Base-by-base conservation (phyloP, 2,329 filamentous ascomycete species). In the Monascus ruber region DNA sequence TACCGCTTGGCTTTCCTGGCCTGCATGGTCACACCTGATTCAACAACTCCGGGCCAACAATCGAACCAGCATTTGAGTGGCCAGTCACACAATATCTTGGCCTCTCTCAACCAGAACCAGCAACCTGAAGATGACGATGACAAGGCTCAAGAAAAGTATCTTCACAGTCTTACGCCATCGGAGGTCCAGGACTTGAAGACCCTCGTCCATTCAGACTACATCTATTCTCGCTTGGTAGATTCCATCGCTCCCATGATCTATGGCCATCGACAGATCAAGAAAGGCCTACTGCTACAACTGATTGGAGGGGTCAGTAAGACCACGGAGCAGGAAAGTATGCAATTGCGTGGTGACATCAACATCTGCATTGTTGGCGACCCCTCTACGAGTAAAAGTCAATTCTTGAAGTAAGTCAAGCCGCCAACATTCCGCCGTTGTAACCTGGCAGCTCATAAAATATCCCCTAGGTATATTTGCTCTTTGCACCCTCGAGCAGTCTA, bases 281-380 rank as follows among this genome's bases (percentile, higher is more conserved):
- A 98, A 64, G 91, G 91, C 26, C 71, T 98, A 24, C 74, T 98
- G 5, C 72, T 98, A 33, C 91, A 98, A 62, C 73, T 98, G 35
- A 86, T 98, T 76, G 85, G 87, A n/a, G 91, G 91, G 69, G 85
- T 98, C 2, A 79, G 80, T 64, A 98, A 98, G 63, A 76, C 77
- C 24, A 98, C 91, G 0, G 76, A 86, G 0, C 51, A 58, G 37
- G 91, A 98, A 65, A 89, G 86, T 45, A 94, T 98, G 86, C 79
- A 88, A 47, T 74, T 98, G 33, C 81, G 91, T 74, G 91, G 91
- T 50, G 91, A 98, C 58, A 88, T 98, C 70, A 98, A 98, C 66
- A 94, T 98, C 46, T 98, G 91, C 64, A 85, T 98, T 50, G 91
- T 98, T 42, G 91, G 91, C 43, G 91, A 98, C 58, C 91, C 91